Base-by-base conservation (phyloP, 1,139 yeast species). In the Diutina sp. region DNA sequence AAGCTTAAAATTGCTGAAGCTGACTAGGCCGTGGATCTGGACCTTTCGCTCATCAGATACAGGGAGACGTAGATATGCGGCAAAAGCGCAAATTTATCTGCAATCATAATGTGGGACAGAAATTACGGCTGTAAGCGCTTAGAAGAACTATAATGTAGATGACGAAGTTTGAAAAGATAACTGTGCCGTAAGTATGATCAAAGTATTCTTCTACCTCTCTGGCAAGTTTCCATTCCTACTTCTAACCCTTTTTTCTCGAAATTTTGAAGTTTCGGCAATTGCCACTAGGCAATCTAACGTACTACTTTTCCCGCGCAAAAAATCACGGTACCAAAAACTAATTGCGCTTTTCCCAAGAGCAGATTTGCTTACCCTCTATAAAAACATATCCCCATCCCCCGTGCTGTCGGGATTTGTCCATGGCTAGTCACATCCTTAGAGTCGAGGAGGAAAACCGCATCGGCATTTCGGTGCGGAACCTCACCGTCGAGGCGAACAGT, bases 401-500 rank as follows among this genome's bases (percentile, higher is more conserved):
- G 9, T 35, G 41, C 41, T 35, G 11, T n/a, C 6, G 14, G 14
- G 41, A 11, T 35, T 35, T 35, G n/a, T 12, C n/a, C 41, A 35
- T 50, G 14, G 44, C 30, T 8, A 30, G 9, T 8, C 44, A 50
- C 4, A 38, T 50, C 7, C 44, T 50, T 12, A 6, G 2, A n/a
- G 53, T 50, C 5, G 53, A 30, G 7, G 53, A 50, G 35, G 35
- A 6, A 18, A 35, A 56, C 51, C 56, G 75, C 56, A 72, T 72
- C 0, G 66, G 70, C 5, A 57, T 74, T 30, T 57, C 59, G 47
- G 73, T 73, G 25, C 65, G 71, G 30, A 63, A 68, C 55, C 64
- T 74, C 56, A 62, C 71, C 1, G 74, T 74, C 1, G 55, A 67
- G 0, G 74, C 73, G n/a, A 65, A 64, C 29, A 9, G 56, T 12